Evolutionary conservation across 306 rosid genomes (phyloP).

Genomic region (Boehmeria nivea): DNA sequence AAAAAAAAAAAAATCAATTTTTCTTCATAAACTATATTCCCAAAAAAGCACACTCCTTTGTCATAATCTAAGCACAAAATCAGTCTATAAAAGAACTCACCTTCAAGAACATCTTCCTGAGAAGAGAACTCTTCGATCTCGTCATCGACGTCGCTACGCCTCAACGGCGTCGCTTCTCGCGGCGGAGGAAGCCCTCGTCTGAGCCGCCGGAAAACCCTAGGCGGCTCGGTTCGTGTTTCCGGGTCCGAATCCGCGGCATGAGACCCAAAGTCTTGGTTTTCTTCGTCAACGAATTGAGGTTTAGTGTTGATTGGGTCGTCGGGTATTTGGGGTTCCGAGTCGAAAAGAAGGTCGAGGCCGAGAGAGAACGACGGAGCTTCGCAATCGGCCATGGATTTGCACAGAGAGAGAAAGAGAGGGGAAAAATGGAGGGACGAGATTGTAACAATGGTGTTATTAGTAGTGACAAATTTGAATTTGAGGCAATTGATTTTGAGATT

Average conservation of each 20-base stretch:
- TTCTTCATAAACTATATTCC: too few relatives aligned
- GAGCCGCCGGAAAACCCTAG: slow-evolving; percentile 54
- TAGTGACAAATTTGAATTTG: slow-evolving; percentile 27
- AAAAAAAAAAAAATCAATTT: neutral
- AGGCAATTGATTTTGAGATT: slow-evolving; percentile 33
- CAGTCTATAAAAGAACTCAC: slow-evolving; percentile 3
- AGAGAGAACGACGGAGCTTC: slow-evolving; percentile 78
- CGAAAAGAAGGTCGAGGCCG: slow-evolving; percentile 51
- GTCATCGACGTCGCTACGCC: slow-evolving; percentile 25
- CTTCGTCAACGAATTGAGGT: neutral
- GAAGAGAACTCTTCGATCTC: slow-evolving; percentile 85
- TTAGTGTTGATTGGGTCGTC: slow-evolving; percentile 6
- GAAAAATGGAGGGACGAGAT: neutral
- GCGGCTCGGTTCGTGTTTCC: slow-evolving; percentile 29
- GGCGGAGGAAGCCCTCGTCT: slow-evolving; percentile 43
- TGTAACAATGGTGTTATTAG: neutral
- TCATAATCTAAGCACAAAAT: neutral
- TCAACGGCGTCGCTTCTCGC: slow-evolving; percentile 7
- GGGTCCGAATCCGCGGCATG: slow-evolving; percentile 33
- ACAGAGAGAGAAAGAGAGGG: neutral
- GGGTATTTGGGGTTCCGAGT: slow-evolving; percentile 31
- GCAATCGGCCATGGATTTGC: slow-evolving; percentile 41
- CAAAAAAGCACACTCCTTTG: too few relatives aligned
- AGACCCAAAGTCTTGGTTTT: slow-evolving; percentile 13
- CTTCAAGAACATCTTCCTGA: slow-evolving; percentile 36